phyloP scores from a whole-genome alignment of 1,284 basidiomycete species.

The Ceratorhiza oryzae-sativae region DNA sequence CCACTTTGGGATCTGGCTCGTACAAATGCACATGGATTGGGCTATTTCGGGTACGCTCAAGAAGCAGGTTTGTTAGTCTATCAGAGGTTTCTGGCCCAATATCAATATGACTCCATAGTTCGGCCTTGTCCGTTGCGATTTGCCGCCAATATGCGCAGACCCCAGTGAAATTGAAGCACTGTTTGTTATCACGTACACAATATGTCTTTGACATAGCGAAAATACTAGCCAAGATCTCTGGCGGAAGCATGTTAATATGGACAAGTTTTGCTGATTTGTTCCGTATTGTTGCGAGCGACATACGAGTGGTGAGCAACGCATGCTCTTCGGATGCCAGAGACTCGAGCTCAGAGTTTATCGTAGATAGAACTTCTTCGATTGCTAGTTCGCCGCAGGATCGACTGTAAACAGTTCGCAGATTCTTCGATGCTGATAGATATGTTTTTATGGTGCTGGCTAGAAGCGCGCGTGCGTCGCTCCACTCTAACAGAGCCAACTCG shows the following conservation, averaged over 20 bases:
- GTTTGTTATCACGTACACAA: neutral
- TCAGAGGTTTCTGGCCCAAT: neutral
- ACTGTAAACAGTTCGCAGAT: neutral
- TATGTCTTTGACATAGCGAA: conserved; percentile 20
- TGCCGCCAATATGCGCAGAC: conserved; percentile 16
- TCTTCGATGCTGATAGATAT: neutral
- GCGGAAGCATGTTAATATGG: conserved; percentile 4
- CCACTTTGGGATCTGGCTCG: conserved; percentile 1
- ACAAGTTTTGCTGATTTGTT: conserved; percentile 6
- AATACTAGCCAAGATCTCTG: conserved; percentile 11
- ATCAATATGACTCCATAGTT: conserved; percentile 14
- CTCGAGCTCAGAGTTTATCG: neutral
- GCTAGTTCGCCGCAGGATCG: neutral
- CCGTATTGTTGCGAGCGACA: conserved; percentile 1
- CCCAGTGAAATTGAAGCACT: neutral
- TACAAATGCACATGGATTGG: conserved; percentile 9
- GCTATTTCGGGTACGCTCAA: neutral
- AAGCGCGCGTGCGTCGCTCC: neutral
- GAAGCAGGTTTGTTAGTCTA: neutral
- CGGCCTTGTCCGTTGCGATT: conserved; percentile 3
- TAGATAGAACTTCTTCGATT: neutral
- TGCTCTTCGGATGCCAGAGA: neutral
- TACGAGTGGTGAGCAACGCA: neutral
- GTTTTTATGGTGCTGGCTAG: neutral
- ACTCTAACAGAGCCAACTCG: conserved; percentile 1